phyloP scores from a whole-genome alignment of 2,329 filamentous ascomycete species.

The Botryotinia convoluta region DNA sequence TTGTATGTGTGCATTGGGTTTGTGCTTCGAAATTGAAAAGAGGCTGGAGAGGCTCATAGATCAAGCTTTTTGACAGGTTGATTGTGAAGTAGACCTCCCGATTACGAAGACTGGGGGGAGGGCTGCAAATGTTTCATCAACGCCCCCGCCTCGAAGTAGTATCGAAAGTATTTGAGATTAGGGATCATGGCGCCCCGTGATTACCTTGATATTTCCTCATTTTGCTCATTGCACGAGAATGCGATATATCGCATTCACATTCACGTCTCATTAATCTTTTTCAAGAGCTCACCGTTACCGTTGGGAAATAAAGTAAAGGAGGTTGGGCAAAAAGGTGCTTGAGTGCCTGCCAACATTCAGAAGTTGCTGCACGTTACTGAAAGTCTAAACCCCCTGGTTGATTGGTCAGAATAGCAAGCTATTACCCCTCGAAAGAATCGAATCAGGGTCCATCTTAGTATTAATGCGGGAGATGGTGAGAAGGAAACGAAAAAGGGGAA shows the following conservation, averaged over 20 bases:
- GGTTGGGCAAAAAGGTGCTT: conserved; percentile 18
- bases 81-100: neutral
- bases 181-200: conserved; percentile 16
- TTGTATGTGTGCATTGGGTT: neutral
- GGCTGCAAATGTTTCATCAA: conserved; percentile 7
- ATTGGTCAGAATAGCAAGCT: conserved; percentile 10
- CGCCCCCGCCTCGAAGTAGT: conserved; percentile 16
- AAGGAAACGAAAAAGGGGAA: conserved; percentile 10
- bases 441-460: conserved; percentile 19
- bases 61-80: neutral
- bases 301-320: conserved; percentile 10
- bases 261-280: conserved; percentile 9
- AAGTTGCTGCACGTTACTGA: conserved; percentile 20
- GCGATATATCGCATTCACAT: conserved; percentile 16
- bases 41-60: neutral
- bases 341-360: conserved; percentile 14
- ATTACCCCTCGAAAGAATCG: conserved; percentile 19
- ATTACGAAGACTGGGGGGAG: neutral
- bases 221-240: conserved; percentile 11
- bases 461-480: neutral
- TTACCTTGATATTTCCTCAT: conserved; percentile 9
- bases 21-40: neutral
- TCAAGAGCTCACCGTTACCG: conserved; percentile 14
- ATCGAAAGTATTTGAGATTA: conserved; percentile 9
- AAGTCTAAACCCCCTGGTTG: neutral